Evolutionary conservation across 2,329 filamentous ascomycete genomes (phyloP), one percentile per base, ranked within the genome.

Genomic region (Aspergillus floridensis): DNA sequence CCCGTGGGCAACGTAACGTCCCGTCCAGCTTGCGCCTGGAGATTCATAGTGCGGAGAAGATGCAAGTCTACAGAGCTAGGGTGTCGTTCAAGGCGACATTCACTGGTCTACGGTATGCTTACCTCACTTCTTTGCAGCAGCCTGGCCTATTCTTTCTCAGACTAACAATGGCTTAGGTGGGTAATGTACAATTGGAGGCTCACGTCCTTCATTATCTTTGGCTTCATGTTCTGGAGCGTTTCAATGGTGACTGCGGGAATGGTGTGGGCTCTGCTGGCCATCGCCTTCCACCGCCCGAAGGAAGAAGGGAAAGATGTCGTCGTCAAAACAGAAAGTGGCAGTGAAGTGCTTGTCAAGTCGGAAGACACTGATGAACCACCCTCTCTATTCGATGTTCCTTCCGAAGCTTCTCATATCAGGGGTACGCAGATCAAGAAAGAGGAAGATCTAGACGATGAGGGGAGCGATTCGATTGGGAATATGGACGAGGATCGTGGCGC

Each of bases 161-260:
- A 16, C 70, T 72, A 59, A 74, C 54, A 14, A 21, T 35, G 56
- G 41, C 19, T 54, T 59, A 81, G 89, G 52, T 95, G 90, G 86
- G 68, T 93, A 57, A 96, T 99, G 90, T 95, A 95, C 69, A 87
- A 91, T 62, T 88, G 93, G 77, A 86, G 89, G 12, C 69, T 95
- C 38, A 73, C 86, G 1, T 87, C 87, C 5, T 92, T 92, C 59
- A 55, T 89, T 0, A 69, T 88, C 0, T 89, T 92, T 68, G 90
- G 88, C 0, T 74, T 79, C 0, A 66, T 85, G 0, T 97, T 97
- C 75, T 98, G 93, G 92, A 72, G 79, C 1, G 85, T 86, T 12
- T 92, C 93, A 70, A 81, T 96, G 68, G 64, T 86, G 0, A 88
- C 88, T 47, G 84, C 90, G 72, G 79, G 81, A 1, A 41, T 87